Conservation (phyloP, 2,329 filamentous ascomycete genomes). For the Trichocomaceae sp. region DNA sequence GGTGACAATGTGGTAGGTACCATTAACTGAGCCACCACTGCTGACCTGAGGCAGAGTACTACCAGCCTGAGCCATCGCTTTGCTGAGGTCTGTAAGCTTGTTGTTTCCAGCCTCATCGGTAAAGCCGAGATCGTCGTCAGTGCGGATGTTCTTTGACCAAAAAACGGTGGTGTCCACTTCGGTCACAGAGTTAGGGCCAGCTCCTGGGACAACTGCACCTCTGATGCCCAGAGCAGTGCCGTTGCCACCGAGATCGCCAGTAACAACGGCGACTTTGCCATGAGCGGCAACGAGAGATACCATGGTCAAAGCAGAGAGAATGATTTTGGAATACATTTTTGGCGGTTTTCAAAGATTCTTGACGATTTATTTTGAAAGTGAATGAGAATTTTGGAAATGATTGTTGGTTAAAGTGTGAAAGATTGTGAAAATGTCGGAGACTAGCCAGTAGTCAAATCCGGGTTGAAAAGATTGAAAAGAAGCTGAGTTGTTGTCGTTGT, state of each 20-base stretch:
- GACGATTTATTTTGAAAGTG: background rate
- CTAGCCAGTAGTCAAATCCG: background rate
- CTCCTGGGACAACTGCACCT: slow-evolving; percentile 7
- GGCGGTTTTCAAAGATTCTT: background rate
- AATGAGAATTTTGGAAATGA: background rate
- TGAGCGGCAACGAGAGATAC: slow-evolving; percentile 5
- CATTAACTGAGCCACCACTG: slow-evolving; percentile 8
- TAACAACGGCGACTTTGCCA: slow-evolving; percentile 10
- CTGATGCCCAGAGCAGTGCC: slow-evolving; percentile 10
- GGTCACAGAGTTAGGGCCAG: slow-evolving; percentile 6
- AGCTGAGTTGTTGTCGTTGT: background rate
- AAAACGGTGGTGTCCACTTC: slow-evolving; percentile 13
- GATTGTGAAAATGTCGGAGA: background rate
- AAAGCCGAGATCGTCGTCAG: slow-evolving; percentile 4
- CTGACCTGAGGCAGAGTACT: slow-evolving; percentile 9
- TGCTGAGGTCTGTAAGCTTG: slow-evolving; percentile 2
- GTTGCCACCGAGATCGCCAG: slow-evolving; percentile 10
- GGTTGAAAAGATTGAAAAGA: background rate
- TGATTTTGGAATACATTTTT: slow-evolving; percentile 3
- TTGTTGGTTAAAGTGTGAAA: background rate
- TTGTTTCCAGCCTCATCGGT: slow-evolving; percentile 8
- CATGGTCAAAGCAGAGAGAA: slow-evolving; percentile 1
- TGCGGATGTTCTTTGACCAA: slow-evolving; percentile 7
- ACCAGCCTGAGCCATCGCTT: slow-evolving; percentile 1
- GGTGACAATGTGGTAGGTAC: slow-evolving; percentile 10